Evolutionary conservation across 2,329 filamentous ascomycete species (phyloP), one percentile per base, ranked within the genome.

Genomic region (Cladosporium austrohemisphaericum): DNA sequence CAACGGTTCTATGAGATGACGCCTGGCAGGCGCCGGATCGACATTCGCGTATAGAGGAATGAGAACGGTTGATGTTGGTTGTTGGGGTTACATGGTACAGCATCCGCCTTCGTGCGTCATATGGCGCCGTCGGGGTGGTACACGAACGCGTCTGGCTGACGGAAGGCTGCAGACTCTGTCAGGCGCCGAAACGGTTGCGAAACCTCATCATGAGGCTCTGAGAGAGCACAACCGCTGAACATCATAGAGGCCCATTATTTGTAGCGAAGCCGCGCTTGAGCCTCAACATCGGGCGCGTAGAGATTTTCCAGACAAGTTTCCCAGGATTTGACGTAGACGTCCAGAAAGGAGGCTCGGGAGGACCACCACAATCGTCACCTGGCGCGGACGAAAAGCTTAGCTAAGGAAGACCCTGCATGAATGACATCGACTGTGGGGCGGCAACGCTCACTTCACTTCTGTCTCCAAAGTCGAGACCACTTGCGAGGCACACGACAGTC

Each of bases 381-480:
- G 38, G 4, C 18, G 28, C 8, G 10, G 38, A 26, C 38, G 9
- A n/a, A 11, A 13, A 20, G 19, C 25, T 23, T 16, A 23, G 38
- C 38, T 31, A 41, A 29, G 16, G 11, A 26, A 3, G 13, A 22
- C 38, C 38, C 38, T 41, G 38, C 38, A 6, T 31, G 38, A 23
- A 41, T 41, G 38, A 41, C 38, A 41, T 41, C 38, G 38, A 20
- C 25, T 29, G 38, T 41, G 38, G 38, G 22, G 23, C 38, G 25
- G 31, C 11, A 41, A 41, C 38, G 38, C 26, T 41, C 38, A 41
- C 38, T 22, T 41, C 38, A 41, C 38, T 18, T 41, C 38, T 31
- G 25, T 9, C 37, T 28, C 7, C 14, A 28, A n/a, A n/a, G 14
- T 10, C 13, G 13, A 5, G n/a, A 4, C n/a, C 22, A 7, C 20